Base-by-base conservation (phyloP, 768 basidiomycete genomes). In the Pleurotus salmoneostramineus region DNA sequence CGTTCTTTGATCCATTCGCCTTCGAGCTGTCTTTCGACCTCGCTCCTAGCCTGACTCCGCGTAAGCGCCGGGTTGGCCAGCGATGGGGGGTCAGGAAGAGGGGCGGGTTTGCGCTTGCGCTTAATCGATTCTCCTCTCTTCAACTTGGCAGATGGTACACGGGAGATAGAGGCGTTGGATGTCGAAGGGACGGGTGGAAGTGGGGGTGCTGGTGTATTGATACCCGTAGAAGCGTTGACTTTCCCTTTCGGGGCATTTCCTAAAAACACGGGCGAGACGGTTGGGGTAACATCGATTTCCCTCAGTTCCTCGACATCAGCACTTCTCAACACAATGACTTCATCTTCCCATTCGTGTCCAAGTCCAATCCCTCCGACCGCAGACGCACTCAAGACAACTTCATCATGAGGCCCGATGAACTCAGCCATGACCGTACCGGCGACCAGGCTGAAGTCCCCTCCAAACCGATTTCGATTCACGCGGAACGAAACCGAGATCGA, bases 251-350 rank as follows among this genome's bases (percentile, higher is more conserved):
- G 32, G 11, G 14, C 50, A 35, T 5, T 15, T 33, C 50, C 50
- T n/a, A 34, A 35, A 17, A 45, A 45, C 12, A 45, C n/a, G 6
- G 44, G 44, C 8, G 44, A 15, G 17, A 45, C n/a, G 7, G 36
- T 21, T 10, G 27, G 36, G n/a, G 52, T 43, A n/a, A 43, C 36
- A 31, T 31, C 37, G 2, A 55, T 32, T 27, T 43, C 37, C 52
- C 52, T 40, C 15, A 55, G 43, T 32, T 55, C 52, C 52, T 55
- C 52, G 8, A 55, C 40, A 32, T 55, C 52, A n/a, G 52, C 52
- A 55, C 35, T 36, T 40, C 52, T 31, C 40, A 55, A 31, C 10
- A 55, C 52, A 21, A 55, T 55, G n/a, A 55, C 52, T 21, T 55
- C 52, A 3, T 55, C 52, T 6, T 42, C 52, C 17, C 40, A 35